These are phyloP conservation scores for Debaryomyces sp. DNA, from an alignment of 1,139 yeast genomes.

Conservation along the genomic window DNA sequence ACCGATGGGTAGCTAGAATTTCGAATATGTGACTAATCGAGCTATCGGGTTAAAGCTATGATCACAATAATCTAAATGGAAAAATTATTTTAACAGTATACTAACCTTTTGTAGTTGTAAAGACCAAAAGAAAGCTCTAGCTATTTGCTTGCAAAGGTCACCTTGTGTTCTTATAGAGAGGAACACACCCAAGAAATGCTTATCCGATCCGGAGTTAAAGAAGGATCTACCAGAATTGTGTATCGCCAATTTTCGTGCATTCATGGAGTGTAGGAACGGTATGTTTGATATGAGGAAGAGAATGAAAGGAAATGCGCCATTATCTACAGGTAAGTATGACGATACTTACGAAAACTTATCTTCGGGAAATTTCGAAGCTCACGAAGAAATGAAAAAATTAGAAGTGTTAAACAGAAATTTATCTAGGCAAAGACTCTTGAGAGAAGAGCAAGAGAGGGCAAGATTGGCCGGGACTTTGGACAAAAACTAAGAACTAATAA, in stretches of 20 bases:
- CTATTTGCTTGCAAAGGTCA: slow-evolving; percentile 91
- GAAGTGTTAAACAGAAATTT: slow-evolving; percentile 55
- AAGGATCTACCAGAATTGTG: slow-evolving; percentile 86
- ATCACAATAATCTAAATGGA: neutral
- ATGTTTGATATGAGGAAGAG: slow-evolving; percentile 88
- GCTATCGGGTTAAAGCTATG: neutral
- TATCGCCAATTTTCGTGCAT: slow-evolving; percentile 79
- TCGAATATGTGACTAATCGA: neutral
- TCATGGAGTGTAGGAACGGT: slow-evolving; percentile 85
- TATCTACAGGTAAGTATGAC: slow-evolving; percentile 90
- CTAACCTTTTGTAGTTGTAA: slow-evolving; percentile 63
- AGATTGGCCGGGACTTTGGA: slow-evolving; percentile 13
- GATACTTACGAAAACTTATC: slow-evolving; percentile 81
- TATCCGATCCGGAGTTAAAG: slow-evolving; percentile 76
- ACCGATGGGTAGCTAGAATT: neutral
- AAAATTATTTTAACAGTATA: slow-evolving; percentile 1
- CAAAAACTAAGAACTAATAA: neutral
- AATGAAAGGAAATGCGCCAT: slow-evolving; percentile 91
- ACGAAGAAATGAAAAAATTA: slow-evolving; percentile 74
- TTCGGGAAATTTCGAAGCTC: slow-evolving; percentile 77
- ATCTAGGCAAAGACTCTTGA: slow-evolving; percentile 31
- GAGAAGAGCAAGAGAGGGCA: slow-evolving; percentile 20
- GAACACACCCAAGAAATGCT: slow-evolving; percentile 86
- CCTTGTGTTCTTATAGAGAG: slow-evolving; percentile 94
- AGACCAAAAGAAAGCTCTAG: slow-evolving; percentile 90